These are phyloP conservation scores for Spiromastix sp. DNA, from an alignment of 2,329 filamentous ascomycete species.

Conservation along the genomic window DNA sequence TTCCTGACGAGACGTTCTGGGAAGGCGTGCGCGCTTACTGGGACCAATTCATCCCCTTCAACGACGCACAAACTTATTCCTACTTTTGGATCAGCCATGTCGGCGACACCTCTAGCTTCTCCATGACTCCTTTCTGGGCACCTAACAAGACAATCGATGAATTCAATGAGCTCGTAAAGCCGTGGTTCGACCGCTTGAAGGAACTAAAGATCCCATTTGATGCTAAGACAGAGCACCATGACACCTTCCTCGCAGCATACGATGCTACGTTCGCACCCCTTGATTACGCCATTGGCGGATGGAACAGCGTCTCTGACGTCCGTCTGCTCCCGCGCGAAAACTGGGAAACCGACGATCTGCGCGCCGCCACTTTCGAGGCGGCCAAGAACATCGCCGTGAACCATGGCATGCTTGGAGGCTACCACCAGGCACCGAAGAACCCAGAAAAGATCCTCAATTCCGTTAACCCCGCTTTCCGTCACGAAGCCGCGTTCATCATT, in stretches of 20 bases:
- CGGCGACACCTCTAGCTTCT: conserved; percentile 10
- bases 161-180: conserved; percentile 17
- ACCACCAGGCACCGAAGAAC: conserved; percentile 13
- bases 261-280: conserved; percentile 7
- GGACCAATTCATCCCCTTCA: neutral
- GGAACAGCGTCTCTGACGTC: neutral
- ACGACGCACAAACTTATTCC: conserved; percentile 1
- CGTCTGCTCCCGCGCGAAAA: conserved; percentile 28
- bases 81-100: conserved; percentile 1
- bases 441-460: conserved; percentile 15
- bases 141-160: conserved; percentile 19
- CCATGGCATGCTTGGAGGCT: conserved; percentile 10
- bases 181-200: conserved; percentile 18
- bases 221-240: conserved; percentile 18
- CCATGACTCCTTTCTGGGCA: conserved; percentile 21
- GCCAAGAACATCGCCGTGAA: conserved; percentile 14
- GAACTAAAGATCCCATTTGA: conserved; percentile 16
- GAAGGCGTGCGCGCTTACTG: neutral
- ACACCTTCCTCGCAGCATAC: conserved; percentile 19
- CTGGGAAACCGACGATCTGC: conserved; percentile 17
- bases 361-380: conserved; percentile 22
- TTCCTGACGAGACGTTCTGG: neutral
- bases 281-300: conserved; percentile 16
- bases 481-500: conserved; percentile 23
- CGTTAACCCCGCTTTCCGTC: conserved; percentile 28